A percentile compares a stretch with the other conserved stretches of the same genome.
Conservation (phyloP, 2,329 filamentous ascomycete species). For the Cercospora berteroae region DNA sequence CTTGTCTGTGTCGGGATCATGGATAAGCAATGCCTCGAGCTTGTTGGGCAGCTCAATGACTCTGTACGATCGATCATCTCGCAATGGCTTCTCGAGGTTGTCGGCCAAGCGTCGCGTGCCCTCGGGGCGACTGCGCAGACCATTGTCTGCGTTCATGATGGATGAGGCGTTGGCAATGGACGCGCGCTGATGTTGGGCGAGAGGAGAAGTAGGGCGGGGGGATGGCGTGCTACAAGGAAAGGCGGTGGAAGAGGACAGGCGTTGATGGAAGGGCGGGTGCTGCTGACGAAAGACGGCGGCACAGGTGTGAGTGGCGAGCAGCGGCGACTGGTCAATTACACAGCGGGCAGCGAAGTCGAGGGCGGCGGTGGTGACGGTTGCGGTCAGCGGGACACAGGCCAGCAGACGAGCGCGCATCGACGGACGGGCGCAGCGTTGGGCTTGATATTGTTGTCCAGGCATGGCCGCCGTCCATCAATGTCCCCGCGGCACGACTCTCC, state of each 20-base stretch:
- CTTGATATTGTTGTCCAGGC: constrained; percentile 2
- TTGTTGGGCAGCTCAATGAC: constrained; percentile 83
- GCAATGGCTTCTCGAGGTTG: constrained; percentile 72
- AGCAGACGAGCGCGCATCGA: neutral
- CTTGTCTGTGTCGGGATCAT: constrained; percentile 94
- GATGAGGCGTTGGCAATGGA: constrained; percentile 10
- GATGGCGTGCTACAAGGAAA: neutral
- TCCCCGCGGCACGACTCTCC: neutral
- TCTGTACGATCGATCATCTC: constrained; percentile 84
- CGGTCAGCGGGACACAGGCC: neutral
- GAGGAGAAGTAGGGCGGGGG: neutral
- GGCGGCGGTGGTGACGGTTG: neutral
- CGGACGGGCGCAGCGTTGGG: neutral
- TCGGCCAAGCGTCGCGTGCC: constrained; percentile 54
- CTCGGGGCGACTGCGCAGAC: constrained; percentile 24
- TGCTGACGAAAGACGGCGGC: neutral
- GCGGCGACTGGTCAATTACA: neutral
- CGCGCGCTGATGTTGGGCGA: neutral
- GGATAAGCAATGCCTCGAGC: constrained; percentile 86
- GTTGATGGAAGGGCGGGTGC: neutral
- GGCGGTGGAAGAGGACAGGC: neutral
- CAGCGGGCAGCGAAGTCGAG: neutral
- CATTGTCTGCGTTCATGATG: constrained; percentile 14
- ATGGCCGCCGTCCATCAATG: neutral
- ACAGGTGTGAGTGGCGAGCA: neutral